Evolutionary conservation across 2,329 filamentous ascomycete species (phyloP), one percentile per base, ranked within the genome.

Genomic region (Ascochyta clinopodiicola): DNA sequence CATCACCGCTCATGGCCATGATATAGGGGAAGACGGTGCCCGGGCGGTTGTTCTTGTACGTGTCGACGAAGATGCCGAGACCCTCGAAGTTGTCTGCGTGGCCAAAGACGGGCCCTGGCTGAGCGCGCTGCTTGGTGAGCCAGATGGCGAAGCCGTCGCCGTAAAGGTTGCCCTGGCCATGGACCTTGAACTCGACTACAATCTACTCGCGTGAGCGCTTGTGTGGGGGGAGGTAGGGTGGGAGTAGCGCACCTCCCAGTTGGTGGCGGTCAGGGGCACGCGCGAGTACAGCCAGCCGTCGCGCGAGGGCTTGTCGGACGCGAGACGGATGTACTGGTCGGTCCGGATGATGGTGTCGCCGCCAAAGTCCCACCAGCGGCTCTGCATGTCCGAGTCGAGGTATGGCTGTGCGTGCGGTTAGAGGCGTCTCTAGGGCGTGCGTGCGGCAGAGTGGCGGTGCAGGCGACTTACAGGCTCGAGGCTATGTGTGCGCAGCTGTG

Each of bases 41-140:
- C 0, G 95, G 94, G 13, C 95, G 88, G 81, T 97, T 96, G 82
- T 99, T 99, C 87, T 99, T 99, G 84, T 99, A 99, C 39, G 95
- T 99, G 75, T 99, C 95, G 79, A 99, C 86, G 81, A 97, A 98
- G 77, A 99, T 84, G 50, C 92, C 95, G 42, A 99, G 84, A 4
- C 95, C 95, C 76, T 99, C 94, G 68, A 98, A 99, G 62, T 86
- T 86, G 79, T 99, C 94, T 27, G 84, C 82, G 64, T 88, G 88
- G 45, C 95, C 95, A 77, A 99, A 99, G 34, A 99, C 94, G 10
- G 87, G 84, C 15, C 95, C 95, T 56, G 82, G 79, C 67, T 88
- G 84, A 29, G 86, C 93, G 62, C 95, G 91, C 78, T 96, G 88
- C 79, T 96, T 96, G 65, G 94, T 98, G 71, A 99, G 84, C 95